Percentiles rank a stretch among this genome's conserved stretches.
phyloP scores from a whole-genome alignment of 306 rosid genomes.

The Heteromeles arbutifolia region DNA sequence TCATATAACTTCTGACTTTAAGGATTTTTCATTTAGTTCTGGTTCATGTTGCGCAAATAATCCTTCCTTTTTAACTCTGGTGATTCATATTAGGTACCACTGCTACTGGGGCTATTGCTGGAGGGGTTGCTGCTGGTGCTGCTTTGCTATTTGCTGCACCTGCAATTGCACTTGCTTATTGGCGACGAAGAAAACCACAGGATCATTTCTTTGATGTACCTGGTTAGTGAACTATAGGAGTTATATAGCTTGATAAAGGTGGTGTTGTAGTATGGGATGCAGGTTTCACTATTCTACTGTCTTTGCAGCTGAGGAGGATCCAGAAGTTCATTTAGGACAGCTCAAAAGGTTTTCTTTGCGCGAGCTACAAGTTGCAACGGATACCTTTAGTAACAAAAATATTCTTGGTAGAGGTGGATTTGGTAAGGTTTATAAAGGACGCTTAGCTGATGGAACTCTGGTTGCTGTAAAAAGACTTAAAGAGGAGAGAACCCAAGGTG shows the following conservation, averaged over 20 bases:
- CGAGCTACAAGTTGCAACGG: conserved; percentile 91
- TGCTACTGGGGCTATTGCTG: conserved; percentile 84
- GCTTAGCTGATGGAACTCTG: conserved; percentile 79
- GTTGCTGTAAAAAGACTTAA: conserved; percentile 95
- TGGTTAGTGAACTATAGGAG: conserved; percentile 49
- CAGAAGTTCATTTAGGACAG: conserved; percentile 93
- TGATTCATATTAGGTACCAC: conserved; percentile 39
- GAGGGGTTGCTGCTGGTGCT: conserved; percentile 98
- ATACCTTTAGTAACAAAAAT: conserved; percentile 67
- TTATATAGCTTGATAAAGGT: neutral
- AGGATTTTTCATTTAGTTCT: neutral
- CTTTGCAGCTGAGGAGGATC: conserved; percentile 35
- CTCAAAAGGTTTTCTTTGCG: conserved; percentile 84
- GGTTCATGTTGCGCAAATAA: neutral
- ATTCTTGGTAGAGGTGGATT: conserved; percentile 94
- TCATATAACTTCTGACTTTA: neutral
- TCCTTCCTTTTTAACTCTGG: neutral
- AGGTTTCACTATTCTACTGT: conserved; percentile 9
- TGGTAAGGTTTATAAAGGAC: conserved; percentile 93
- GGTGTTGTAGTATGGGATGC: neutral
- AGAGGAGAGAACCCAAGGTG: conserved; percentile 85
- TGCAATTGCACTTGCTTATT: conserved; percentile 82
- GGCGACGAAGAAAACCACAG: conserved; percentile 65
- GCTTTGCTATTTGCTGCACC: conserved; percentile 88
- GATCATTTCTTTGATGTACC: conserved; percentile 94